Evolutionary conservation across 2,329 filamentous ascomycete genomes (phyloP), one percentile per base, ranked within the genome.

Genomic region (Ilyonectria destructans): DNA sequence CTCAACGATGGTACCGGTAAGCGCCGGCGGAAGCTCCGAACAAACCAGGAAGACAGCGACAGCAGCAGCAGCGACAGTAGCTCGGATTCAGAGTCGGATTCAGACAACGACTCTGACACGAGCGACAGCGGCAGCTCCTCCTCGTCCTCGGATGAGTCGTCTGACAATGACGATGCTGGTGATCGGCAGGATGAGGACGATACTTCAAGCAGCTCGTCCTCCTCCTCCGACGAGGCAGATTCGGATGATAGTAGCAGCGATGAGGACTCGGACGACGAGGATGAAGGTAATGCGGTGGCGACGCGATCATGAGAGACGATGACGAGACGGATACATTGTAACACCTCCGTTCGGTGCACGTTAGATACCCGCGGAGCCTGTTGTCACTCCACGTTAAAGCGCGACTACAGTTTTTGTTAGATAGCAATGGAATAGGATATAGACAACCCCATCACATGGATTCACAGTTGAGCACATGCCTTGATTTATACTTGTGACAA

Each of bases 1-100:
- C 77, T 83, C 65, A 86, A 84, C 63, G 86, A 88, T 43, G 83
- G 81, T 9, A 79, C 84, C 33, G 80, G 82, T 60, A 89, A 87
- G 80, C 82, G 86, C 62, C 81, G 83, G 67, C 80, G 87, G 66
- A 91, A 91, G 77, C 79, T 84, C 60, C 84, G 88, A n/a, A 82
- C 82, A 12, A 82, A 81, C 59, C 76, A 82, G 19, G 83, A 85
- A 31, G 83, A 85, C 65, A 82, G 70, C 59, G 74, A 76, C 29
- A 79, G 83, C 71, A 82, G 80, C 78, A 81, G 79, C 35, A 65
- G 55, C 45, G 52, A 48, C 48, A 59, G 56, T 46, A 65, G 43
- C 15, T 76, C 74, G 15, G 75, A 78, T 31, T 78, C 78, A 6
- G 77, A 78, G 45, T 77, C 77, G 12, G 81, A 81, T 6, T 80